Evolutionary conservation across 2,329 filamentous ascomycete species (phyloP).

Genomic region (Aspergillus sp.): DNA sequence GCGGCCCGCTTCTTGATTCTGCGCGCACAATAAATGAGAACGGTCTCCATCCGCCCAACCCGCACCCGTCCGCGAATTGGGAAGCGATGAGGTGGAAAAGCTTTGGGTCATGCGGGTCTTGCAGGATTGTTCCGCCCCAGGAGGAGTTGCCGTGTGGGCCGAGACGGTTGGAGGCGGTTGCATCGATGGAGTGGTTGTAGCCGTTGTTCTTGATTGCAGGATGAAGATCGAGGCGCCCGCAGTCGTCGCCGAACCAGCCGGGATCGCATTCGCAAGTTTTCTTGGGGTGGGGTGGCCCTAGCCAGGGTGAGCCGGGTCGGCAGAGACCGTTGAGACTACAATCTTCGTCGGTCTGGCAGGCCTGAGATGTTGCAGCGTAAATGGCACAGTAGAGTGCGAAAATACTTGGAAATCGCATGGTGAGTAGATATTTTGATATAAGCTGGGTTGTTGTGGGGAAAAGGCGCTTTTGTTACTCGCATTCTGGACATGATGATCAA

Average conservation of each 20-base stretch:
- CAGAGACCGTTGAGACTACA: slow-evolving; percentile 45
- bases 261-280: slow-evolving; percentile 32
- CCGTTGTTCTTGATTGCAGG: slow-evolving; percentile 44
- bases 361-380: neutral
- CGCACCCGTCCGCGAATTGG: slow-evolving; percentile 49
- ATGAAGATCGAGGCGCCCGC: slow-evolving; percentile 47
- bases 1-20: slow-evolving; percentile 45
- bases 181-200: slow-evolving; percentile 46
- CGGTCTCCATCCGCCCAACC: slow-evolving; percentile 49
- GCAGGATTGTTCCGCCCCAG: slow-evolving; percentile 50
- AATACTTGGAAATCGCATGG: neutral
- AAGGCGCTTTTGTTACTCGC: no score
- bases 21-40: slow-evolving; percentile 49
- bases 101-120: slow-evolving; percentile 38
- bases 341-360: slow-evolving; percentile 33
- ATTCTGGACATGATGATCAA: no score
- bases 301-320: neutral
- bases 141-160: slow-evolving; percentile 43
- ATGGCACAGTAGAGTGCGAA: neutral
- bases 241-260: slow-evolving; percentile 48
- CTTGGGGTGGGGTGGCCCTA: neutral
- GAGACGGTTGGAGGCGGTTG: slow-evolving; percentile 4
- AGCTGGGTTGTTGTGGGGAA: neutral
- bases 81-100: slow-evolving; percentile 50
- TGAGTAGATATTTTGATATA: neutral